Evolutionary conservation across 768 basidiomycete species (phyloP).

Genomic region (Boletus rubroflammeus): DNA sequence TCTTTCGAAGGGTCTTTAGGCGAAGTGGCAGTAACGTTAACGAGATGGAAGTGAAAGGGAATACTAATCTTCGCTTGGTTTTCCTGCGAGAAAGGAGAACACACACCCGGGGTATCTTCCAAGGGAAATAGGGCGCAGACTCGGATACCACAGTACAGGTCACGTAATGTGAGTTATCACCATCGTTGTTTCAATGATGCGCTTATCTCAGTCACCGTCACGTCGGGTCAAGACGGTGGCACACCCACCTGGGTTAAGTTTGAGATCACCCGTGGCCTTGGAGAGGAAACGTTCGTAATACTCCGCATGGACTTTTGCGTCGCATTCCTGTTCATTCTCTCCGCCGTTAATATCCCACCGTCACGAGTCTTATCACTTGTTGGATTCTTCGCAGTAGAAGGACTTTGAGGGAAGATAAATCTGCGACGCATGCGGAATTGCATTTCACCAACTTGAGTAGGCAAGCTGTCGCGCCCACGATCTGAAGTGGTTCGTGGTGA

Average conservation of each 20-base stretch:
- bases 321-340: neutral
- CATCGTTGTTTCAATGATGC: neutral
- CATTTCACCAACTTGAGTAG: neutral
- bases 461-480: neutral
- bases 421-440: neutral
- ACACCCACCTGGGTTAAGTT: constrained; percentile 52
- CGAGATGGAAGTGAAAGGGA: constrained; percentile 76
- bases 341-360: neutral
- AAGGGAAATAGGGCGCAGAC: constrained; percentile 67
- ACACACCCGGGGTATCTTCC: constrained; percentile 68
- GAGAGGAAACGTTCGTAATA: constrained; percentile 59
- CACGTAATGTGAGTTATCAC: neutral
- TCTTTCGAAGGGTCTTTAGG: constrained; percentile 42
- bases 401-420: neutral
- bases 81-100: constrained; percentile 71
- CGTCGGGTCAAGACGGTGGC: neutral
- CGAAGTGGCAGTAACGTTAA: constrained; percentile 53
- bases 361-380: neutral
- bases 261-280: constrained; percentile 48
- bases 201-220: neutral
- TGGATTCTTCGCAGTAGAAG: neutral
- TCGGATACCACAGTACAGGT: constrained; percentile 15
- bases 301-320: constrained; percentile 39
- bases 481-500: neutral
- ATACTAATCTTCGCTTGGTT: constrained; percentile 78